Base-by-base conservation (phyloP, 2,329 filamentous ascomycete species). In the Seiridium unicorne region DNA sequence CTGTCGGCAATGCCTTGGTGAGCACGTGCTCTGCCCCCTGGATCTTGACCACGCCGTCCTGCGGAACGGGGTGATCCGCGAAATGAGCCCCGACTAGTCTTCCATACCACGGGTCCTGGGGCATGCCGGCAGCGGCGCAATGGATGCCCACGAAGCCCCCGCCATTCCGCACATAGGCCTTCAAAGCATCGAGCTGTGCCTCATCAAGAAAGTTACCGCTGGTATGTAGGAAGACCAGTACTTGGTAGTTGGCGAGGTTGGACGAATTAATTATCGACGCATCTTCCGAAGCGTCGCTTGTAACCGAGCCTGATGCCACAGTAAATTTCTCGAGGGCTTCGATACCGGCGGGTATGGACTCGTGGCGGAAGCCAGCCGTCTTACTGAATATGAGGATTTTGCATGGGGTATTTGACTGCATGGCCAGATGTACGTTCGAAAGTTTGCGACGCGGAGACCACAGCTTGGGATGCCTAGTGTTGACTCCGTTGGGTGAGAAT, bases 61-160 rank as follows among this genome's bases (percentile, higher is more conserved):
- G 72, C 1, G 77, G 73, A 40, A 68, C 67, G 1, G 77, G 76
- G 56, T 79, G 77, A 18, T 70, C 65, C 5, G 71, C 68, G 46
- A 79, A 79, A 1, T 72, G 69, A 10, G 68, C 75, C 36, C 77
- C 77, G 36, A 79, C 67, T 13, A 79, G 68, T 4, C 65, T 64
- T 13, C 70, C 73, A 60, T 78, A 79, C 72, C 74, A 77, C 3
- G 68, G 66, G 6, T 70, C 66, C 0, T 66, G 68, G 11, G 63
- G 63, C 65, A 79, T 69, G 8, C 69, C 76, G 2, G 68, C 67
- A 2, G 73, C 67, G 1, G 77, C 76, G 38, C 72, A 74, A 62
- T 80, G 77, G n/a, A 79, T 68, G 31, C 70, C 77, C 0, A 79
- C 75, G 44, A 78, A 66, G 2, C 76, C 75, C 26, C 74, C 73